Base-by-base conservation (phyloP, 345 rosid species). In the Anastatica hierochuntica region DNA sequence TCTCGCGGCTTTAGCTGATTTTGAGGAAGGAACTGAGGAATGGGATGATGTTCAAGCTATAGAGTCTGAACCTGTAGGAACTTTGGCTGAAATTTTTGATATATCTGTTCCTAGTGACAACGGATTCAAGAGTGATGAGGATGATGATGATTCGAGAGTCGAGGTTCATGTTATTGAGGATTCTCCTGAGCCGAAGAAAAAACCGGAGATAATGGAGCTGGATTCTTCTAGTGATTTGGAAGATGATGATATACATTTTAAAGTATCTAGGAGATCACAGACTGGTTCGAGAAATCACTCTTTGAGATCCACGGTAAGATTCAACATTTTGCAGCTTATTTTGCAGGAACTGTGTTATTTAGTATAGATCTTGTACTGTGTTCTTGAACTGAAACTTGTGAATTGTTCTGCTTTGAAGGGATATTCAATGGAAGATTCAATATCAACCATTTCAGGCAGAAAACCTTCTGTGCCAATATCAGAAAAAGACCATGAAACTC, bases 41-140 rank as follows among this genome's bases (percentile, higher is more conserved):
- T 90, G 98, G 96, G 95, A 82, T 77, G 95, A 87, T 61, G 56
- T 80, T 24, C 80, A 74, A 47, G 78, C 76, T 18, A 20, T 74
- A 15, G 95, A 90, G 62, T 70, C 84, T 1, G 92, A 87, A 64
- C 85, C 85, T 50, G 86, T 85, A 53, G 95, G 96, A 50, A 62
- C 81, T 57, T 67, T 87, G 58, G 73, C 58, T 41, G 63, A 70
- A 38, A 67, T 90, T 72, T 79, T 86, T 56, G 70, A 62, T 51
- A 64, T 63, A 48, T 41, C 74, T 58, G 55, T 6, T 33, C 16
- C 44, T 15, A 43, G 19, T 51, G 53, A 38, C 19, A 4, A 38
- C n/a, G n/a, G n/a, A n/a, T n/a, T 30, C 23, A 58, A 43, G 18
- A 43, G n/a, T 35, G 49, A 29, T 44, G 56, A 45, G 3, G 67